Conservation (phyloP, 2,329 filamentous ascomycete genomes). For the Aspergillus sp. region DNA sequence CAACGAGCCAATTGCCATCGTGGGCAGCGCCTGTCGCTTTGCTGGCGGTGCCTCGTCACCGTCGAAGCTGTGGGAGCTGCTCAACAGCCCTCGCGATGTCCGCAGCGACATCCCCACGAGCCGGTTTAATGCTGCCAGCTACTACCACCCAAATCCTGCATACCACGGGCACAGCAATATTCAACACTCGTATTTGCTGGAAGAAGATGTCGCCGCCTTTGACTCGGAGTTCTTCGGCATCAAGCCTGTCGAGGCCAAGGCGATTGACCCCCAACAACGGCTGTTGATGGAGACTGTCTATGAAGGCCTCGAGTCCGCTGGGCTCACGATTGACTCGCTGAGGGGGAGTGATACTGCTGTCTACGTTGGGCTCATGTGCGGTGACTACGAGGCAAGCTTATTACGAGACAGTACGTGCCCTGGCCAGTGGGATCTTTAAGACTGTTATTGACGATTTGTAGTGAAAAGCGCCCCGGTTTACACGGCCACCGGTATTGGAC, state of each 20-base stretch:
- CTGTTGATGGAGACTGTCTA: conserved; percentile 28
- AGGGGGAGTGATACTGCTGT: background rate
- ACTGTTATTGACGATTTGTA: background rate
- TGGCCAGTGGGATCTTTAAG: background rate
- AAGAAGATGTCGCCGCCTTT: conserved; percentile 26
- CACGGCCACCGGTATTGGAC: background rate
- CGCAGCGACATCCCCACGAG: conserved; percentile 12
- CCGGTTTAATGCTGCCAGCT: conserved; percentile 20
- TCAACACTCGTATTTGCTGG: conserved; percentile 21
- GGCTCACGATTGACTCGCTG: background rate
- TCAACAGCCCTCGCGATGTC: background rate
- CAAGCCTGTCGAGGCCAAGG: conserved; percentile 25
- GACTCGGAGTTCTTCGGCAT: conserved; percentile 38
- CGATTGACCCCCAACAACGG: conserved; percentile 30
- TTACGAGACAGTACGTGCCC: background rate
- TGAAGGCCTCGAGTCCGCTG: conserved; percentile 28
- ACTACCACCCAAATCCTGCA: conserved; percentile 22
- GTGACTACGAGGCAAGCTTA: background rate
- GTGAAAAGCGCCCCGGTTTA: background rate
- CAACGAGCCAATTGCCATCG: background rate
- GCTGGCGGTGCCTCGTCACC: background rate
- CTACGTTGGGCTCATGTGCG: background rate
- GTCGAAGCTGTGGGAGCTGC: background rate
- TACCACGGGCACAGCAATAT: conserved; percentile 23
- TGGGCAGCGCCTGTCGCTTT: background rate